Base-by-base conservation (phyloP, 2,329 filamentous ascomycete genomes). In the Penicillium sp. region DNA sequence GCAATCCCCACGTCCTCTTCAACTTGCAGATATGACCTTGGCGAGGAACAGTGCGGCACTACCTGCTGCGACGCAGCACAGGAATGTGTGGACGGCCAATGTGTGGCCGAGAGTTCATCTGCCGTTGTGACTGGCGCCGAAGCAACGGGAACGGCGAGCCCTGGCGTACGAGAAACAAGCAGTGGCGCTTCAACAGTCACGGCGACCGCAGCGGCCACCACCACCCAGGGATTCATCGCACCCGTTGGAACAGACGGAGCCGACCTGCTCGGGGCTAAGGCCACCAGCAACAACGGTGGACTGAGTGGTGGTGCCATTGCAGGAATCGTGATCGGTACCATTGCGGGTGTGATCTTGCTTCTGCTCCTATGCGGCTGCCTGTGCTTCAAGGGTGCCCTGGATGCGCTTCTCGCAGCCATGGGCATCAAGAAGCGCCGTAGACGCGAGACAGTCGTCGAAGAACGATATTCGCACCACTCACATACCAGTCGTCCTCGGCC, bases 291-390 rank as follows among this genome's bases (percentile, higher is more conserved):
- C 7, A 65, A 65, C 46, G 65, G 70, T 34, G 74, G 76, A 21
- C 65, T 80, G 21, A 79, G 75, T 52, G 76, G 75, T 16, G 77
- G 77, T 21, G 77, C 77, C 1, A 80, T 80, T 52, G 77, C 77
- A 18, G 77, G 77, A 36, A 80, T 80, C 45, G 77, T 80, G 50
- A 77, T 80, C 48, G 77, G 77, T 38, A 71, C 73, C 16, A 70
- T 79, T 49, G 70, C 70, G 1, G 77, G 75, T 45, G 69, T 77
- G 10, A 64, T 78, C 44, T 59, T 79, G 12, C 61, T 79, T 34
- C 59, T 79, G 23, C 65, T 79, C 21, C 56, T 79, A 23, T 77
- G 74, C 58, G 65, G 68, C 47, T 78, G 72, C 58, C 62, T 71
- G 54, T 78, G 76, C 53, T 72, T 74, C 54, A 74, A 69, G 41